Evolutionary conservation across 345 rosid species (phyloP).

Genomic region (Clarkia xantiana): DNA sequence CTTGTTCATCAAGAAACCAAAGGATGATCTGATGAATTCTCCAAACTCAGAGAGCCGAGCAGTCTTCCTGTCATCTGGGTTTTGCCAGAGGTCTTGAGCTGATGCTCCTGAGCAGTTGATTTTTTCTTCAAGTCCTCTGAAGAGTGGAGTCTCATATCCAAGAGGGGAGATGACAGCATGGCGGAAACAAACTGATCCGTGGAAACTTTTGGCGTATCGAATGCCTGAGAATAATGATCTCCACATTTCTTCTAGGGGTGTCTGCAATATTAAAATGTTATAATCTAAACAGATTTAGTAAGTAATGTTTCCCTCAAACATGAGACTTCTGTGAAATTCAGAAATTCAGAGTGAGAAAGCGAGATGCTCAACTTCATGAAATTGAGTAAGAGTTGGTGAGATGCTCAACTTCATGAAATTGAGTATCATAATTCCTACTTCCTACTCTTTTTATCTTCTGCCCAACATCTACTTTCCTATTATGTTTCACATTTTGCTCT

Average conservation of each 20-base stretch:
- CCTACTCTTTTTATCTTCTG: too few relatives aligned
- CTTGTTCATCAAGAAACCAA: slow-evolving; percentile 48
- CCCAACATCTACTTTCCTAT: too few relatives aligned
- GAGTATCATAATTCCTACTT: too few relatives aligned
- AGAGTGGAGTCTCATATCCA: slow-evolving; percentile 76
- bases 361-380: neutral
- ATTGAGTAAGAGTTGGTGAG: neutral
- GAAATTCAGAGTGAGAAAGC: neutral
- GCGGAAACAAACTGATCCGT: slow-evolving; percentile 68
- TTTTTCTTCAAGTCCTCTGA: slow-evolving; percentile 52
- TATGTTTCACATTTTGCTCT: too few relatives aligned
- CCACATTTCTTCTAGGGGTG: slow-evolving; percentile 86
- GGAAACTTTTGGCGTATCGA: slow-evolving; percentile 62
- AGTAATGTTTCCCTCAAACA: neutral
- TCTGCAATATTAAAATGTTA: slow-evolving; percentile 24
- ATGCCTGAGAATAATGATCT: slow-evolving; percentile 67
- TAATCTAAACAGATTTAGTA: neutral
- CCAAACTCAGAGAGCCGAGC: slow-evolving; percentile 83
- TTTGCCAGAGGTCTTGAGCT: slow-evolving; percentile 53
- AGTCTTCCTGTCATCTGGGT: slow-evolving; percentile 43
- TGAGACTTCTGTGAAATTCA: neutral
- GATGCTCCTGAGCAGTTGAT: slow-evolving; percentile 55
- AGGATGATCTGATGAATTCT: slow-evolving; percentile 80
- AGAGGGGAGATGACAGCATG: slow-evolving; percentile 68
- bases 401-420: neutral